Base-by-base conservation (phyloP, 1,139 yeast genomes). In the Geotrichum histeridarum region DNA sequence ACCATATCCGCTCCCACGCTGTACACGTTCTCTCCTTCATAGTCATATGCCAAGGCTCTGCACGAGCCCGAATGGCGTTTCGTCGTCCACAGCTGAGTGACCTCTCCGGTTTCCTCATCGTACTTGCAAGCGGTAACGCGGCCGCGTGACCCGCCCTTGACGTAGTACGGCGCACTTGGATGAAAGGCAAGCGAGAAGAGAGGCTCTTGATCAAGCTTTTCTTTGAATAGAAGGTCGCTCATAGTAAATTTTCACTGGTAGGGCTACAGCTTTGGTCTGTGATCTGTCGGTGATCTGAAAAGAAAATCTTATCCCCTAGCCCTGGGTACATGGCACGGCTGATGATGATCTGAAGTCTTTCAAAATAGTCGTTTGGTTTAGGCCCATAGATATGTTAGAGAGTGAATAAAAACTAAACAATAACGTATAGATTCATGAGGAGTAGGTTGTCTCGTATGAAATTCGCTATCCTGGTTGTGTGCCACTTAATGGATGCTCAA, bases 41-140 rank as follows among this genome's bases (percentile, higher is more conserved):
- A 78, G 59, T 86, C 91, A 67, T 88, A 85, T 14, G 80, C 73
- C 6, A 89, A 73, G 7, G 86, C 82, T 45, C 99, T 73, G 59
- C 95, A 88, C 57, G 96, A 86, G 1, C 91, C 93, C 69, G 89
- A 89, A 67, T 93, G 98, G 65, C 98, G 78, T 64, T 82, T 87
- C 0, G 98, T 90, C 56, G 84, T 80, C 98, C 98, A 93, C 41
- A 75, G 65, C 2, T 68, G 69, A 2, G 80, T 67, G 2, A 68
- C 66, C 15, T 70, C 54, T 36, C 63, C 68, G 27, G 3, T 5
- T 4, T 65, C 71, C n/a, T 65, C 68, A 5, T 64, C 68, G 60
- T 77, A 79, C 38, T 68, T 67, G 36, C 66, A 71, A 2, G 76
- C 73, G 2, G 67, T 84, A 76, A 71, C 71, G 8, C 84, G 84